Base-by-base conservation (phyloP, 495 filamentous ascomycete genomes). In the Ramalina peruviana region DNA sequence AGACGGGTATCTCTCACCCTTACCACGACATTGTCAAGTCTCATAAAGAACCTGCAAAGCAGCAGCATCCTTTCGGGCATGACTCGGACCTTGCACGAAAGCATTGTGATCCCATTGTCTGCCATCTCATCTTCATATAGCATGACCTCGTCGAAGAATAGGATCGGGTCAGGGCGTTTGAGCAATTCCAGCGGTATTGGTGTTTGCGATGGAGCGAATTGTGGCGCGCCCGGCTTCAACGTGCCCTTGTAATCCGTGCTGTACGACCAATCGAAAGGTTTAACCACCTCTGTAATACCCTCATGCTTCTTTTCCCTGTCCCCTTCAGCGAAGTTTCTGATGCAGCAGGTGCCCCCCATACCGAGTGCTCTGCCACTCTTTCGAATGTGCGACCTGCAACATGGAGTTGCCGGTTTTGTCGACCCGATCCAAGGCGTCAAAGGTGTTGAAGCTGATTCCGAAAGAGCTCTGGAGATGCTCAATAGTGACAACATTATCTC, bases 201-300 rank as follows among this genome's bases (percentile, higher is more conserved):
- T 36, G 66, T 71, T 20, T 64, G 62, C n/a, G 74, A 75, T 19
- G 69, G 64, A 25, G 69, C 54, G 52, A 86, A 80, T 0, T 49
- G 43, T 5, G 58, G 65, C 19, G 59, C 64, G 16, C 55, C 54
- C 37, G 64, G 54, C 30, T 59, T 57, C 46, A 72, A 43, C 13
- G 80, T 85, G 21, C 92, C 92, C 46, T 72, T 74, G 62, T 94
- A 96, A 43, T 81, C 75, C 15, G 89, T 94, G 48, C 74, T 88
- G 64, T 96, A 98, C 37, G 87, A 94, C 92, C 92, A 98, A 67
- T 98, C 92, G 62, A 92, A 98, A 10, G 90, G 88, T 63, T 88
- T 87, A 16, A 97, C 85, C 16, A 96, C 81, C 61, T 95, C 87
- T 60, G 84, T 88, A 50, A 97, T 94, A 17, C 85, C 86, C 48